phyloP scores from a whole-genome alignment of 2,329 filamentous ascomycete species.

The Cladosporium sp. region DNA sequence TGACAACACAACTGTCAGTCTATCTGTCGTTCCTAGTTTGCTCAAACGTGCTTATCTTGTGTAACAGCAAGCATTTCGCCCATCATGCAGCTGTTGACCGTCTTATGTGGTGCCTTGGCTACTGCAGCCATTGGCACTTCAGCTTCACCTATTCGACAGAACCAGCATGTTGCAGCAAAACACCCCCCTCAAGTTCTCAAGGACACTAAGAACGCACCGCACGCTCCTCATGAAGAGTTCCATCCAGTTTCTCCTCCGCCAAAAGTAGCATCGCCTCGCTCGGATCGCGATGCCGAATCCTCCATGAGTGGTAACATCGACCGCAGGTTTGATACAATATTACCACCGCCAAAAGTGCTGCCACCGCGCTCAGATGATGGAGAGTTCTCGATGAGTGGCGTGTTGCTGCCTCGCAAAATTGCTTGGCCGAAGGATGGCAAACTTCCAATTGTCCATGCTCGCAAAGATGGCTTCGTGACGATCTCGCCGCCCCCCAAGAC shows the following conservation, averaged over 20 bases:
- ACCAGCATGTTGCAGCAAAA: neutral
- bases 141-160: neutral
- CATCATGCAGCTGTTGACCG: neutral
- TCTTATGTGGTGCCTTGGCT: neutral
- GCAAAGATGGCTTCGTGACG: neutral
- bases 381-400: neutral
- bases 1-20: neutral
- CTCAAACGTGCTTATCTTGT: neutral
- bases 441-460: neutral
- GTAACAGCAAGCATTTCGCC: neutral
- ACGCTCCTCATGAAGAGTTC: neutral
- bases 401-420: neutral
- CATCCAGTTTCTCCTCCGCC: neutral
- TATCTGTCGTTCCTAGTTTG: neutral
- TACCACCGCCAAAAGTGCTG: neutral
- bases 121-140: neutral
- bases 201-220: neutral
- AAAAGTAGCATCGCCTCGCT: neutral
- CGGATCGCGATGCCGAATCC: neutral
- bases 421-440: neutral
- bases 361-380: neutral
- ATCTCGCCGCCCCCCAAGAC: constrained; percentile 1
- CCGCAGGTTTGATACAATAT: neutral
- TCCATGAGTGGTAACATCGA: neutral
- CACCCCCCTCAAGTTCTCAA: neutral